Evolutionary conservation across 139 green algal genomes (phyloP), one percentile per base, ranked within the genome.

Genomic region (Penium margaritaceum): DNA sequence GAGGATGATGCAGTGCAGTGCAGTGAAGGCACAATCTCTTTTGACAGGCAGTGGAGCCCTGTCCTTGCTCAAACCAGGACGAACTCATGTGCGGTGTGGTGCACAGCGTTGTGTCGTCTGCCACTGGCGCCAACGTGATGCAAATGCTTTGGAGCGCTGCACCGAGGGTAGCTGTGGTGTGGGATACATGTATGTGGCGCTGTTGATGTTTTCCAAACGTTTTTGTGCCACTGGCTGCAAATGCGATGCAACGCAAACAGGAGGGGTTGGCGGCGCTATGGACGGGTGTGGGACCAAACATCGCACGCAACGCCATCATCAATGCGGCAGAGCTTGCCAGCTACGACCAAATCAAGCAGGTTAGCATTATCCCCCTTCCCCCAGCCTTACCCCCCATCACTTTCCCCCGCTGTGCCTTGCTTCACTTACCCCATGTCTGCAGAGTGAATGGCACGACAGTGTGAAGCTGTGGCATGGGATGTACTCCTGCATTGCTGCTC

Each of bases 261-360:
- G 93, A 98, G 81, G 94, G 94, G 12, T 9, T 97, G 29, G 61
- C 63, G 1, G 88, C 85, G 6, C 84, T 99, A 69, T 99, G 94
- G 94, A 96, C 88, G 46, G 94, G 94, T 17, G 67, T 98, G 27
- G 90, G 89, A 0, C 94, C 94, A 54, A 99, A 99, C 85, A 87
- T 99, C 15, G 90, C 88, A 1, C 85, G 94, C 30, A 98, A 97
- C 78, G 90, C 94, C 39, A 89, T 98, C 77, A 95, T 99, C 84
- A 99, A 99, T 70, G 94, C 94, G 1, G 91, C 91, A 0, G 94
- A 98, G 87, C 87, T 98, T 62, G 94, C 94, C 35, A 88, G 71
- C 7, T 99, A 98, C 70, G 94, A 98, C 83, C 89, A 96, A 83
- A 81, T 90, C 54, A 83, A 82, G 72, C 7, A 80, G 64, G 54